Evolutionary conservation across 345 rosid genomes (phyloP), one percentile per base, ranked within the genome.

Genomic region (Gossypium anomalum): DNA sequence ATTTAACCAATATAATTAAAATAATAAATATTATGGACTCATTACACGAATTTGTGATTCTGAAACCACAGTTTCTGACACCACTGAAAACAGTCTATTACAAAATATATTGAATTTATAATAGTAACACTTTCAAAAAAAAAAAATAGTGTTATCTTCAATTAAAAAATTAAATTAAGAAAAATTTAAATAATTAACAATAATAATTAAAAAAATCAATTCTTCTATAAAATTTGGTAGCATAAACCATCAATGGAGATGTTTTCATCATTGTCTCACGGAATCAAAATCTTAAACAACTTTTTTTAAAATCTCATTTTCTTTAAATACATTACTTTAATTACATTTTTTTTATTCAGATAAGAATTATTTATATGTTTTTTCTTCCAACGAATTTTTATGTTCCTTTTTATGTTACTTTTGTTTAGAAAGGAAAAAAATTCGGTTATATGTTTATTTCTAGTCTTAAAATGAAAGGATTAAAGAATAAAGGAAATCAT

Each of bases 251-350:
- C 56, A 67, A 23, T 7, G n/a, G 20, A 47, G 41, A 29, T 67
- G 20, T 67, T 47, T 23, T 22, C 56, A 67, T 67, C 56, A 67
- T 67, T 67, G 41, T 67, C 27, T 23, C 38, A 23, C 15, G 56
- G 56, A 67, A 67, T 34, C 27, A 13, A 47, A 25, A 47, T 41
- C 41, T 15, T 22, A 7, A 12, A 44, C 60, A 56, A 56, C 20
- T 9, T 1, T 56, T 56, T 64, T 2, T 64, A 41, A 12, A 12
- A 2, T 51, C 3, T 22, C 1, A 3, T 57, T 55, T 55, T 19
- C 27, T 41, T 41, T 10, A 7, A 14, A 45, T 2, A 22, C 7
- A 14, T 67, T 47, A 22, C 70, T 67, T 66, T 13, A 22, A 22
- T 13, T 27, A 22, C 16, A 67, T 38, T 23, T 67, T 47, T 64